Base-by-base conservation (phyloP, 2,329 filamentous ascomycete species). In the Cercospora brassicicola region DNA sequence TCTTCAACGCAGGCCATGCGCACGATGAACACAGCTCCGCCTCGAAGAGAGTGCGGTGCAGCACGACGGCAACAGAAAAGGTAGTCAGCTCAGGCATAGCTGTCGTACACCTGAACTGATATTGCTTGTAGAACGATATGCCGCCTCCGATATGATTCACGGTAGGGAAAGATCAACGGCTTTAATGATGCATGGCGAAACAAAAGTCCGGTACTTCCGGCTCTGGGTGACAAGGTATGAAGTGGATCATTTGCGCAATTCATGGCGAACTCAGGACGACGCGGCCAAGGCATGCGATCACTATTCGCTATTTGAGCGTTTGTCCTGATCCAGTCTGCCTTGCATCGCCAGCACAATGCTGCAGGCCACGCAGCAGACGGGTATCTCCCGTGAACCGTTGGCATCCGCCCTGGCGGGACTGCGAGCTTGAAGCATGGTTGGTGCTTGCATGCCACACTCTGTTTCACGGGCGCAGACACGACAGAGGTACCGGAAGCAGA, bases 391-490 rank as follows among this genome's bases (percentile, higher is more conserved):
- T 15, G 42, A 42, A 61, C 59, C 23, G 36, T 15, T 61, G 59
- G 18, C 20, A 15, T 45, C 23, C 59, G 39, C 15, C 30, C 20
- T 53, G 59, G 59, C 42, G 59, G 59, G 26, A 30, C 39, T 7
- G 33, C 33, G 59, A 62, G 26, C 11, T n/a, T 11, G 55, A 13
- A 62, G 42, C 60, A 62, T 62, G 60, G 60, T 55, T 63, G 45
- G 42, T 63, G 61, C 61, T 63, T 48, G 61, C 42, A 53, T 63
- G 48, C 61, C 61, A 63, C 39, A 63, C 61, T 63, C 48, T 55
- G 61, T 63, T 63, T 36, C 28, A 63, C 28, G 61, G n/a, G 48
- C 45, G 31, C 61, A 31, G 42, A 26, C 45, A 51, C 45, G 45
- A 51, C 18, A 53, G 18, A 55, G 28, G 20, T 51, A 20, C 61